These are phyloP conservation scores for Strobilomyces dryophilus DNA, from an alignment of 768 basidiomycete species.

Conservation along the genomic window DNA sequence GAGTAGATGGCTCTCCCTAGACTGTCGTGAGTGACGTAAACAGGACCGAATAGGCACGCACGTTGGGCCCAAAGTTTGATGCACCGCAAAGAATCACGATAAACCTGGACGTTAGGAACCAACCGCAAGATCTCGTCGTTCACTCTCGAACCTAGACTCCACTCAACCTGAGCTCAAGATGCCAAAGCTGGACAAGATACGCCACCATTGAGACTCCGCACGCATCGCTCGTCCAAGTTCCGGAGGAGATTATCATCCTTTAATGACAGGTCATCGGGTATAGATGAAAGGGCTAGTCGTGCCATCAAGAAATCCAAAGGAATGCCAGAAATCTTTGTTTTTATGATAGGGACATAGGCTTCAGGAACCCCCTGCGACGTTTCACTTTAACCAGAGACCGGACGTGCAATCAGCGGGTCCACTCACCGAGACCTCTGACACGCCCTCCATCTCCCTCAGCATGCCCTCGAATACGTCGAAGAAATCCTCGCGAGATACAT, in stretches of 20 bases:
- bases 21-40: slow-evolving; percentile 6
- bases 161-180: slow-evolving; percentile 10
- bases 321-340: slow-evolving; percentile 85
- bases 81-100: slow-evolving; percentile 90
- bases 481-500: slow-evolving; percentile 94
- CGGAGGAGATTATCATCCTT: slow-evolving; percentile 88
- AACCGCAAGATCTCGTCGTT: slow-evolving; percentile 94
- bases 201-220: slow-evolving; percentile 88
- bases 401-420: neutral
- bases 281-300: slow-evolving; percentile 75
- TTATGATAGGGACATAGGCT: slow-evolving; percentile 95
- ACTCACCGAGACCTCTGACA: slow-evolving; percentile 85
- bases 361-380: slow-evolving; percentile 82
- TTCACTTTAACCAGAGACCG: slow-evolving; percentile 3
- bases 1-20: slow-evolving; percentile 94
- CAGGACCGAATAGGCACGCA: slow-evolving; percentile 37
- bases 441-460: slow-evolving; percentile 79
- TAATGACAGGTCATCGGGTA: slow-evolving; percentile 89
- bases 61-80: slow-evolving; percentile 98
- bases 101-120: slow-evolving; percentile 91
- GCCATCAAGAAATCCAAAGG: slow-evolving; percentile 95
- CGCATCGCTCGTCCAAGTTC: slow-evolving; percentile 91
- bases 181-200: slow-evolving; percentile 4
- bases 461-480: slow-evolving; percentile 88
- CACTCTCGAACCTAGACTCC: slow-evolving; percentile 75